phyloP scores from a whole-genome alignment of 2,329 filamentous ascomycete species.

The Alternaria angustiovoidea region DNA sequence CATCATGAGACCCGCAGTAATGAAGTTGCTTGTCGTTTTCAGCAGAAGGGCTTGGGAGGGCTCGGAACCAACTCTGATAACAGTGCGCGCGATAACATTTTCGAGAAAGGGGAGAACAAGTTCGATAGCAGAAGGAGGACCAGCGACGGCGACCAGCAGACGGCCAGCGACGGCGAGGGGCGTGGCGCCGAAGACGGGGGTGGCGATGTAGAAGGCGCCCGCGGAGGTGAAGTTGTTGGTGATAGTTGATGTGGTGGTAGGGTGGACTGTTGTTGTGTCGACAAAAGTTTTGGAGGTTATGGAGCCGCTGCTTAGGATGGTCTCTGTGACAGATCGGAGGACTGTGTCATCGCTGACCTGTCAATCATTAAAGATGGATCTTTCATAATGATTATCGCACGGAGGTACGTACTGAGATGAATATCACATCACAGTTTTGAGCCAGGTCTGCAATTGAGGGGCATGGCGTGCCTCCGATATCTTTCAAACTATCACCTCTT shows the following conservation, averaged over 20 bases:
- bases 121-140: constrained; percentile 48
- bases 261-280: constrained; percentile 62
- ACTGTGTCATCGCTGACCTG: constrained; percentile 55
- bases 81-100: constrained; percentile 52
- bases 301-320: constrained; percentile 28
- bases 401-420: constrained; percentile 44
- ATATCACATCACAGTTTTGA: constrained; percentile 32
- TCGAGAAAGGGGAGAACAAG: constrained; percentile 52
- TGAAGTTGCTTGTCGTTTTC: constrained; percentile 60
- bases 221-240: constrained; percentile 35
- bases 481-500: constrained; percentile 50
- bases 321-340: constrained; percentile 44
- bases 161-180: constrained; percentile 58
- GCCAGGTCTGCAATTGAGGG: constrained; percentile 26
- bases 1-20: constrained; percentile 61
- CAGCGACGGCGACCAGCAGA: constrained; percentile 59
- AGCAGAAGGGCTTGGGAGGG: constrained; percentile 57
- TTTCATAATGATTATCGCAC: constrained; percentile 33
- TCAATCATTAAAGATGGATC: neutral
- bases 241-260: constrained; percentile 50
- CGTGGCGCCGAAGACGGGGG: constrained; percentile 62
- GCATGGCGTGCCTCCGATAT: constrained; percentile 29
- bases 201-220: constrained; percentile 52
- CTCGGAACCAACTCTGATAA: constrained; percentile 56
- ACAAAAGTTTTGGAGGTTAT: constrained; percentile 55